Conservation (phyloP, 176 grass and related monocot genomes). For the Oryza australiensis region DNA sequence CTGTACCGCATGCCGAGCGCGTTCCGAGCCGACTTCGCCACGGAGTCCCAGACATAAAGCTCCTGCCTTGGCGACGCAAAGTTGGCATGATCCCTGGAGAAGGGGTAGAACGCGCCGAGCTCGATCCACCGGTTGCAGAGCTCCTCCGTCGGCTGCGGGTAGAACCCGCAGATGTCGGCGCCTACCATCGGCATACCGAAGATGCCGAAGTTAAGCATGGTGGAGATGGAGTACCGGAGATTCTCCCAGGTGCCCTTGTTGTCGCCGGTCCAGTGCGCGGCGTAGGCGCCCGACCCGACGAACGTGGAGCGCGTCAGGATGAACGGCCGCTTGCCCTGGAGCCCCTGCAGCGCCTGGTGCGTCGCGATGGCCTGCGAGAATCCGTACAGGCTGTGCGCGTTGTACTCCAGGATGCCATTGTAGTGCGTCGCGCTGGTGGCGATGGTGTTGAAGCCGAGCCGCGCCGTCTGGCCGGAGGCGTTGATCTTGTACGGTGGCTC, state of each 20-base stretch:
- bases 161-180: constrained; percentile 83
- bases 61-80: constrained; percentile 83
- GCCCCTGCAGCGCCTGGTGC: constrained; percentile 61
- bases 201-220: constrained; percentile 85
- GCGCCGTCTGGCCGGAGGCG: constrained; percentile 59
- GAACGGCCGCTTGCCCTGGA: constrained; percentile 83
- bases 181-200: constrained; percentile 98
- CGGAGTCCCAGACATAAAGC: constrained; percentile 78
- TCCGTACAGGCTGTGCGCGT: constrained; percentile 80
- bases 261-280: constrained; percentile 88
- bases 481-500: constrained; percentile 98
- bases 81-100: constrained; percentile 93
- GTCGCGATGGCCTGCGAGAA: constrained; percentile 90
- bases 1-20: constrained; percentile 76
- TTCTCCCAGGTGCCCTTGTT: constrained; percentile 94
- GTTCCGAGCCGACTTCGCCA: constrained; percentile 73
- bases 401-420: constrained; percentile 82
- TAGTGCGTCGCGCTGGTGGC: constrained; percentile 72
- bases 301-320: constrained; percentile 79
- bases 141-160: constrained; percentile 65
- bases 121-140: constrained; percentile 95
- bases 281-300: constrained; percentile 73
- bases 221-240: constrained; percentile 74
- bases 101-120: constrained; percentile 94
- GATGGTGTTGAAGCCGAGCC: constrained; percentile 81